These are phyloP conservation scores for Durotheca rogersii DNA, from an alignment of 495 filamentous ascomycete genomes.

Conservation along the genomic window DNA sequence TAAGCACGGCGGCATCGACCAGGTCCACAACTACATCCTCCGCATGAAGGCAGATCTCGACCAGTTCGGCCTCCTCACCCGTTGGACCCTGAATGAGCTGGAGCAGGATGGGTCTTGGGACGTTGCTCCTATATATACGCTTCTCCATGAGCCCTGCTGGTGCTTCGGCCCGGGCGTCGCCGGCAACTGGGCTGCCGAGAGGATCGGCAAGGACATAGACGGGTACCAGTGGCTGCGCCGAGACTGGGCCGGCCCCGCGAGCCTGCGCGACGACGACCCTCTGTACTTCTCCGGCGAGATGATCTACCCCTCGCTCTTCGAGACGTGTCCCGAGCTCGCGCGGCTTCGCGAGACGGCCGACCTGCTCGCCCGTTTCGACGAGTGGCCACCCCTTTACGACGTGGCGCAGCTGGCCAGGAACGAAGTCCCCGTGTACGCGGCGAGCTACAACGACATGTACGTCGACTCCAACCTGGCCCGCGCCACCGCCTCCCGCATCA, in stretches of 20 bases:
- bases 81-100: conserved; percentile 64
- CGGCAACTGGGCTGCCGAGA: conserved; percentile 52
- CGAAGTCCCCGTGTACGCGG: conserved; percentile 84
- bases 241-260: conserved; percentile 31
- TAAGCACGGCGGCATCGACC: conserved; percentile 69
- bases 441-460: conserved; percentile 94
- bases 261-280: conserved; percentile 49
- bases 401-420: conserved; percentile 70
- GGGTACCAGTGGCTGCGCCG: conserved; percentile 48
- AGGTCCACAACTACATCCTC: conserved; percentile 68
- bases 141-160: conserved; percentile 86
- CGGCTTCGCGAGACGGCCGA: conserved; percentile 65
- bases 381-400: conserved; percentile 80
- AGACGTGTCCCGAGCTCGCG: conserved; percentile 69
- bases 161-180: conserved; percentile 54
- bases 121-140: conserved; percentile 73
- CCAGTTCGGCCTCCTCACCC: conserved; percentile 68
- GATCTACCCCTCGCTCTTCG: conserved; percentile 82
- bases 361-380: conserved; percentile 61
- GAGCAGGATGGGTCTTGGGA: conserved; percentile 69
- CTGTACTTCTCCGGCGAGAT: conserved; percentile 90
- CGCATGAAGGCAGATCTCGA: conserved; percentile 68
- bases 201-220: conserved; percentile 39
- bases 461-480: conserved; percentile 73
- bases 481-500: conserved; percentile 74